phyloP scores from a whole-genome alignment of 139 green algal species.

The Chlamydomonas sp. region DNA sequence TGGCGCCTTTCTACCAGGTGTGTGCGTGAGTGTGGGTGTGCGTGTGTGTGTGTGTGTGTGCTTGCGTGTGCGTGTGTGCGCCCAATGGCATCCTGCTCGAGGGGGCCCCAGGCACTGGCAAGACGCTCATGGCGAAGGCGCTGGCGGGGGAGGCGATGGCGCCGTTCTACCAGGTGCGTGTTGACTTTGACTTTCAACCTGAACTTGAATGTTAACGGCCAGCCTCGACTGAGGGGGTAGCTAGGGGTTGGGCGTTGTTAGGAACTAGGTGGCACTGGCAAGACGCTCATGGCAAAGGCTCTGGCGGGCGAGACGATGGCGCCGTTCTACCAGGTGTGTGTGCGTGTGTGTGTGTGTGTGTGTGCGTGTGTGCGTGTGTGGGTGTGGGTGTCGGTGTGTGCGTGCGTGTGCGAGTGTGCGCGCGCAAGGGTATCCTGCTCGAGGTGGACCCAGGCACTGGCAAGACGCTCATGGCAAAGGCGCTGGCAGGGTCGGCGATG shows the following conservation, averaged over 20 bases:
- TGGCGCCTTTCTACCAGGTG: slow-evolving; percentile 17
- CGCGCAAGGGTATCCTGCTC: slow-evolving; percentile 92
- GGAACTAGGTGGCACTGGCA: slow-evolving; percentile 78
- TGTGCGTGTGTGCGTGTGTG: too few relatives aligned
- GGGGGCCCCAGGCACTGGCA: slow-evolving; percentile 77
- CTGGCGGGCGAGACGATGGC: too few relatives aligned
- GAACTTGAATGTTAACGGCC: too few relatives aligned
- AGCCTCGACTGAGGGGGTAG: too few relatives aligned
- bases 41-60: too few relatives aligned
- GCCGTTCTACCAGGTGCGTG: not conserved
- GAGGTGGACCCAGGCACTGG: slow-evolving; percentile 79
- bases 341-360: slow-evolving; percentile 74
- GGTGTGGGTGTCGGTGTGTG: too few relatives aligned
- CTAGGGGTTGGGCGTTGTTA: too few relatives aligned
- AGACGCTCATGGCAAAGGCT: slow-evolving; percentile 89
- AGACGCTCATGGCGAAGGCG: slow-evolving; percentile 88
- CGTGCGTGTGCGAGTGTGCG: too few relatives aligned
- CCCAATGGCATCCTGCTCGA: slow-evolving; percentile 95
- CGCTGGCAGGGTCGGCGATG: slow-evolving; percentile 22
- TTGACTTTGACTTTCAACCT: too few relatives aligned
- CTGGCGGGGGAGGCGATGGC: slow-evolving; percentile 52
- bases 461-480: slow-evolving; percentile 69
- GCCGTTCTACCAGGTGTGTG: too few relatives aligned
- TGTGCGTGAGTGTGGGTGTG: too few relatives aligned
- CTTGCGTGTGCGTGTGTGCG: slow-evolving; percentile 69